Evolutionary conservation across 1,284 basidiomycete genomes (phyloP), one percentile per base, ranked within the genome.

Genomic region (Ceratobasidium sp.): DNA sequence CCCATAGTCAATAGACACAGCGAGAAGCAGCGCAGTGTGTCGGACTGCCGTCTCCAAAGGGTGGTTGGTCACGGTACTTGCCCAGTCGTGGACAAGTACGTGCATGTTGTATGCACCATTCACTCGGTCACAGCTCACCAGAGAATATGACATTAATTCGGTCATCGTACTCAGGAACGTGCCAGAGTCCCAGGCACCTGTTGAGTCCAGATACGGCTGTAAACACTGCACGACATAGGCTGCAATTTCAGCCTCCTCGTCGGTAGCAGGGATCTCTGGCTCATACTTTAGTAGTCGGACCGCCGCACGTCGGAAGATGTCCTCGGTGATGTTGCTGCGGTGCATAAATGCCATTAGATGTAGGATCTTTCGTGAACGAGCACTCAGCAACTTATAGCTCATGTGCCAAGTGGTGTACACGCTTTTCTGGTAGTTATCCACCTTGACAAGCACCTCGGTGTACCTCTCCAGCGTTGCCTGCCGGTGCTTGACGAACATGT

Each of bases 251-350:
- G 11, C 14, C 53, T 68, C 53, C 27, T 29, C 22, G 2, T 49
- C 43, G 29, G 43, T 31, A 19, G 27, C n/a, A 14, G 56, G 66
- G 11, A 48, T 37, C 7, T 5, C 37, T 22, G 27, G n/a, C 1
- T 29, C 27, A 51, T 43, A 24, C 11, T 7, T n/a, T 2, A 5
- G 16, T 29, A 59, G 19, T 3, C 37, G 34, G 13, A 22, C n/a
- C n/a, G 66, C 56, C 16, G 54, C 68, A 14, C 68, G 68, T 31
- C n/a, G 37, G n/a, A n/a, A n/a, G n/a, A n/a, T n/a, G n/a, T n/a
- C n/a, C n/a, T n/a, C n/a, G n/a, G n/a, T n/a, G n/a, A 71, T 71
- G 3, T 16, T 7, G 13, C 24, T 13, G n/a, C 31, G 41, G 27
- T 71, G 53, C 41, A 71, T 46, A n/a, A 31, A 59, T 4, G 68